These are phyloP conservation scores for Diaporthe longicolla DNA, from an alignment of 2,329 filamentous ascomycete species.

Conservation along the genomic window DNA sequence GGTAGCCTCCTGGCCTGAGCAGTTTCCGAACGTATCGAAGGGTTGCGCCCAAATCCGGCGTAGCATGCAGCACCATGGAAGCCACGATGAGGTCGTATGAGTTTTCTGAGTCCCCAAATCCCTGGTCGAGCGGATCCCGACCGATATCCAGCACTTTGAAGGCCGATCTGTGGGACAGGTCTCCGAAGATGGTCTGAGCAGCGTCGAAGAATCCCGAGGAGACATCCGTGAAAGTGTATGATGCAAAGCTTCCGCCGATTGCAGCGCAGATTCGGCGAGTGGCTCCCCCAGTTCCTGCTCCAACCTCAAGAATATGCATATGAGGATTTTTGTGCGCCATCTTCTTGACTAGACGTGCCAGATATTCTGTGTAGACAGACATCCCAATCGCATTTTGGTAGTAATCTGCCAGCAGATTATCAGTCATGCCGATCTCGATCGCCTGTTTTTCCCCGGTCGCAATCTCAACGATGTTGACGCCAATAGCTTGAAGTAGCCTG, in stretches of 20 bases:
- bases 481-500: background rate
- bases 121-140: slow-evolving; percentile 48
- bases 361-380: slow-evolving; percentile 34
- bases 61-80: slow-evolving; percentile 49
- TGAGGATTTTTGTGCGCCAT: slow-evolving; percentile 50
- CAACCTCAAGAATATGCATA: slow-evolving; percentile 53
- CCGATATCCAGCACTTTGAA: slow-evolving; percentile 48
- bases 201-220: slow-evolving; percentile 9
- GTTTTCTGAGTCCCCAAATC: slow-evolving; percentile 44
- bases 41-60: slow-evolving; percentile 43
- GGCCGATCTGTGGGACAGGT: background rate
- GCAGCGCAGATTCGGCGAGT: slow-evolving; percentile 42
- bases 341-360: slow-evolving; percentile 50
- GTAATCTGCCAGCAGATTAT: slow-evolving; percentile 49
- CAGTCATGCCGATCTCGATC: slow-evolving; percentile 36
- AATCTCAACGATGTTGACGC: background rate
- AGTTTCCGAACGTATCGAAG: slow-evolving; percentile 48
- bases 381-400: slow-evolving; percentile 41
- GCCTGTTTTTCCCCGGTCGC: background rate
- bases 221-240: slow-evolving; percentile 56
- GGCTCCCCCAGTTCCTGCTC: slow-evolving; percentile 52
- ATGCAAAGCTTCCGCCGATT: slow-evolving; percentile 50
- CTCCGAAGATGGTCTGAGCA: slow-evolving; percentile 23
- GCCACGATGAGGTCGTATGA: slow-evolving; percentile 52
- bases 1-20: slow-evolving; percentile 53